A percentile compares a stretch with the other conserved stretches of the same genome.
Conservation (phyloP, 2,329 filamentous ascomycete species). For the Pseudogymnoascus sp. region DNA sequence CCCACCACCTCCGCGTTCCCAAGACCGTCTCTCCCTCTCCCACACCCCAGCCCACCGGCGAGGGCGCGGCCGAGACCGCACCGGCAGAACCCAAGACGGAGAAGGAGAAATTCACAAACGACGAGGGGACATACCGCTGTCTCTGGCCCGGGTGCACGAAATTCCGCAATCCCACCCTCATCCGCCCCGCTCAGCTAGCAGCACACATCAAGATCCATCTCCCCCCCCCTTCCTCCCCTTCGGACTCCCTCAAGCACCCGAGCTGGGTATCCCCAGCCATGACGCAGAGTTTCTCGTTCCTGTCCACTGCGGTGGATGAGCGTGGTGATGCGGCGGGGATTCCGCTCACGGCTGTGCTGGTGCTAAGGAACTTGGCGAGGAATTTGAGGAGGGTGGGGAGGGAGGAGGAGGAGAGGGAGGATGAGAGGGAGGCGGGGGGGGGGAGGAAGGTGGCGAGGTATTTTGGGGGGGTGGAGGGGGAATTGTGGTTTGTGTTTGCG, state of each 20-base stretch:
- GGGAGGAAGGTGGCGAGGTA: slow-evolving; percentile 55
- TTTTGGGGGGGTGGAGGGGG: slow-evolving; percentile 57
- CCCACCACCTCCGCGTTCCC: slow-evolving; percentile 52
- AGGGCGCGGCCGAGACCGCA: neutral
- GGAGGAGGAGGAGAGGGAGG: slow-evolving; percentile 45
- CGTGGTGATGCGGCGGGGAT: slow-evolving; percentile 63
- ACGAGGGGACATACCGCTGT: slow-evolving; percentile 46
- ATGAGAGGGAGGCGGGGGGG: slow-evolving; percentile 43
- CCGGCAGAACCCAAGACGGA: slow-evolving; percentile 22
- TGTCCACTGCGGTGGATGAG: slow-evolving; percentile 49
- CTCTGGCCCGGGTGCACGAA: slow-evolving; percentile 60
- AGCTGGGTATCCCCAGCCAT: slow-evolving; percentile 35
- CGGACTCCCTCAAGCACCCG: slow-evolving; percentile 11
- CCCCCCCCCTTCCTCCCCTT: slow-evolving; percentile 11
- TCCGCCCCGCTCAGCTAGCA: slow-evolving; percentile 24
- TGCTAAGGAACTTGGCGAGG: slow-evolving; percentile 69
- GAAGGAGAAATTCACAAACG: slow-evolving; percentile 49
- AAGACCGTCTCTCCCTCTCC: slow-evolving; percentile 28
- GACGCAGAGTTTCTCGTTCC: slow-evolving; percentile 45
- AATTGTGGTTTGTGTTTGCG: slow-evolving; percentile 61
- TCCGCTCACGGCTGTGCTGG: slow-evolving; percentile 68
- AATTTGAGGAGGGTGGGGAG: slow-evolving; percentile 55
- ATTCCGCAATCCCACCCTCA: slow-evolving; percentile 36
- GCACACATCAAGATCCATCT: slow-evolving; percentile 29
- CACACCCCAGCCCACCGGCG: neutral